Evolutionary conservation across 805 yeast genomes (phyloP).

Genomic region (Hanseniaspora lindneri): DNA sequence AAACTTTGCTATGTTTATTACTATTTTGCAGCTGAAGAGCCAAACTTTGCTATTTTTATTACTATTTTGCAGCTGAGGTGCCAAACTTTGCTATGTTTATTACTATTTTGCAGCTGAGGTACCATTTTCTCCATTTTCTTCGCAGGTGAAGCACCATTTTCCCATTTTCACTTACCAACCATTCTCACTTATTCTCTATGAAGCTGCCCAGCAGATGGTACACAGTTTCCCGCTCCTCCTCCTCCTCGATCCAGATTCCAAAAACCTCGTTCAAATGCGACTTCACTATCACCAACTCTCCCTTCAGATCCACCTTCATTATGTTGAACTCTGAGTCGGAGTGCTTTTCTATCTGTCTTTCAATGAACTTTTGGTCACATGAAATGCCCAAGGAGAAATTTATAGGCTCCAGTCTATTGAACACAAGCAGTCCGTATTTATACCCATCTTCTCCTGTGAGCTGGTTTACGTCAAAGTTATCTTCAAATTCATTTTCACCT

Average conservation of each 20-base stretch:
- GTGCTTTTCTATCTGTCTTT: slow-evolving; percentile 28
- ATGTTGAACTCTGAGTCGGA: slow-evolving; percentile 30
- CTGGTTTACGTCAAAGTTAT: slow-evolving; percentile 3
- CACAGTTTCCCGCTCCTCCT: slow-evolving; percentile 50
- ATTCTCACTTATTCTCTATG: no score
- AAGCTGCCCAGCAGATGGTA: slow-evolving; percentile 34
- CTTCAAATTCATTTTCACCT: slow-evolving; percentile 10
- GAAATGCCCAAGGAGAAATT: slow-evolving; percentile 62
- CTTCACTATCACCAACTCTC: slow-evolving; percentile 57
- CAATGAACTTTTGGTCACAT: slow-evolving; percentile 38
- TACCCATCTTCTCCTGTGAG: slow-evolving; percentile 32
- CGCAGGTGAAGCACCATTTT: no score
- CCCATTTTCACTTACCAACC: no score
- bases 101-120: no score
- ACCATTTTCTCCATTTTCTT: no score
- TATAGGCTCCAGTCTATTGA: slow-evolving; percentile 56
- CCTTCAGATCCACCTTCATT: slow-evolving; percentile 57
- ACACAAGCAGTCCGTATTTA: slow-evolving; percentile 56
- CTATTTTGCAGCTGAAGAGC: no score
- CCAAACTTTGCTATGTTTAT: no score
- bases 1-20: no score
- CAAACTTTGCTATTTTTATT: no score
- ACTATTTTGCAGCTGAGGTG: no score
- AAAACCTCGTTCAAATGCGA: slow-evolving; percentile 57
- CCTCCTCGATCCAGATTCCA: slow-evolving; percentile 70